These are phyloP conservation scores for Hortaea sp. DNA, from an alignment of 2,329 filamentous ascomycete species.

Conservation along the genomic window DNA sequence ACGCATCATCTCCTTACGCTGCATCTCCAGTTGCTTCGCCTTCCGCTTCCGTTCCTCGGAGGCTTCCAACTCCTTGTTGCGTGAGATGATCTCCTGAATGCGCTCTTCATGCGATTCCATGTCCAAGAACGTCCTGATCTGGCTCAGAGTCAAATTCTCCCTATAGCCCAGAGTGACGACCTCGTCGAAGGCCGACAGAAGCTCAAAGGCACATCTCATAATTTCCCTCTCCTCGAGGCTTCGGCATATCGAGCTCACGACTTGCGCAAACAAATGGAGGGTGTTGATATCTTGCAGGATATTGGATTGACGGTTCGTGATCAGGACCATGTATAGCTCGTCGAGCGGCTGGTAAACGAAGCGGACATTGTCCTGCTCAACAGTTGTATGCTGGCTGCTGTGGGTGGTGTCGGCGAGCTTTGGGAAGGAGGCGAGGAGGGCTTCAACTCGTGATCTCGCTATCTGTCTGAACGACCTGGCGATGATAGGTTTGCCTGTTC, in stretches of 20 bases:
- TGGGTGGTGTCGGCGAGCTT: constrained; percentile 84
- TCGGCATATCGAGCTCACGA: constrained; percentile 93
- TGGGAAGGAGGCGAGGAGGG: constrained; percentile 89
- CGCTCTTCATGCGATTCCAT: constrained; percentile 99
- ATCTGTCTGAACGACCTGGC: constrained; percentile 98
- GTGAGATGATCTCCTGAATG: constrained; percentile 89
- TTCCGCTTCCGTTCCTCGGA: constrained; percentile 97
- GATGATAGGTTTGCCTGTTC: constrained; percentile 74
- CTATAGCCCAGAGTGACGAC: constrained; percentile 90
- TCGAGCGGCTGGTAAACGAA: constrained; percentile 98
- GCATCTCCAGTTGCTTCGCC: constrained; percentile 97
- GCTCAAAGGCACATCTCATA: constrained; percentile 84
- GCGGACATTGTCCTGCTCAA: constrained; percentile 98
- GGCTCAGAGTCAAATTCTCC: constrained; percentile 89
- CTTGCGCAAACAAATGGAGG: constrained; percentile 92
- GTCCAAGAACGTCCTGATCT: constrained; percentile 98
- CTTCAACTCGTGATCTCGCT: constrained; percentile 92
- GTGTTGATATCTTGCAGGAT: constrained; percentile 99
- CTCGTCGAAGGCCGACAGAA: constrained; percentile 94
- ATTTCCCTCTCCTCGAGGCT: constrained; percentile 94
- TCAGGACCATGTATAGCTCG: constrained; percentile 98
- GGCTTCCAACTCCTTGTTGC: constrained; percentile 98
- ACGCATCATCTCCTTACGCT: constrained; percentile 89
- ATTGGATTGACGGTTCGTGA: constrained; percentile 98
- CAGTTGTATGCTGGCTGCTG: constrained; percentile 87